phyloP scores from a whole-genome alignment of 345 rosid genomes.

The Excoecaria cochinchinensis region DNA sequence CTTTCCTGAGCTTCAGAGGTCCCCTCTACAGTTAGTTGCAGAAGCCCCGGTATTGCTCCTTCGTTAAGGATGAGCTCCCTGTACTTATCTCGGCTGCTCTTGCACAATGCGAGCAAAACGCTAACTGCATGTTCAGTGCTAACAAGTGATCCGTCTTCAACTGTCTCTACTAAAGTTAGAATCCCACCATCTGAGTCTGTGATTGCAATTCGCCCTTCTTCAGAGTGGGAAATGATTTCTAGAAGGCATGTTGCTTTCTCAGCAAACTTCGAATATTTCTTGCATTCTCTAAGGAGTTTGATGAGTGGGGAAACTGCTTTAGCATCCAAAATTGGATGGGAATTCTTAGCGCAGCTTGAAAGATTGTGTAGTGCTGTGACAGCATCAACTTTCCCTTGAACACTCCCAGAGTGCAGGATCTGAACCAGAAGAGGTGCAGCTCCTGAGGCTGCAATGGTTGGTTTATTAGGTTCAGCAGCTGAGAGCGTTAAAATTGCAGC shows the following conservation, averaged over 20 bases:
- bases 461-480: conserved; percentile 65
- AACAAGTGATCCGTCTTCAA: conserved; percentile 70
- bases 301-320: conserved; percentile 64
- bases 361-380: conserved; percentile 73
- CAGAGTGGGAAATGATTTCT: conserved; percentile 58
- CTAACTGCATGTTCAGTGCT: conserved; percentile 68
- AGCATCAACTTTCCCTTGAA: conserved; percentile 77
- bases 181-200: conserved; percentile 54
- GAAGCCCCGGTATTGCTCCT: conserved; percentile 80
- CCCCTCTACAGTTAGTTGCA: conserved; percentile 65
- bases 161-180: conserved; percentile 64
- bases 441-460: conserved; percentile 57
- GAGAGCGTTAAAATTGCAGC: conserved; percentile 78
- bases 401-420: conserved; percentile 67
- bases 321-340: conserved; percentile 46
- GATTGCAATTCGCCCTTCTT: conserved; percentile 66
- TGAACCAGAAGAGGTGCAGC: conserved; percentile 62
- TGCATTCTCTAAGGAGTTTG: conserved; percentile 67
- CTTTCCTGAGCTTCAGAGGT: conserved; percentile 59
- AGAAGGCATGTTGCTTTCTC: conserved; percentile 65
- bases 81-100: conserved; percentile 54
- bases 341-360: conserved; percentile 50
- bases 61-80: conserved; percentile 64
- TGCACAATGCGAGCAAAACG: conserved; percentile 56
- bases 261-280: conserved; percentile 72